Evolutionary conservation across 176 grass and related monocot genomes (phyloP), one percentile per base, ranked within the genome.

Genomic region (Themeda triandra): DNA sequence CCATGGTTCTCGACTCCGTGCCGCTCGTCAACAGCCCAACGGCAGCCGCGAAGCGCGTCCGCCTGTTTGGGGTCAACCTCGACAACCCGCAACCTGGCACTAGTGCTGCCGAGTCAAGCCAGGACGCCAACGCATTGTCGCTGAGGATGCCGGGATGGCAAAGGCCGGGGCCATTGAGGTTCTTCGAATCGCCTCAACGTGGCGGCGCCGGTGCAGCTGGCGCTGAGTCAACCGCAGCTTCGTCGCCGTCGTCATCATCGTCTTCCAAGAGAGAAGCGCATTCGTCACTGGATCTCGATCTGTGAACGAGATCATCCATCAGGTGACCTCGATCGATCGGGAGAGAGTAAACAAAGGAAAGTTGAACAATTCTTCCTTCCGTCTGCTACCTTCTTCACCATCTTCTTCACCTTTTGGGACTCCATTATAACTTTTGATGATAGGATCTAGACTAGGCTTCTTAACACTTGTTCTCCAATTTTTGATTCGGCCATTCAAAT

Each of bases 221-320:
- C 11, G 53, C 49, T 6, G 92, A 84, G 27, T 87, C 82, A 9
- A 84, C 91, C 7, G 83, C 84, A 3, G 87, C 84, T 25, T 83
- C 83, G 7, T 89, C 87, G 23, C 89, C 87, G 3, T 96, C 89
- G 1, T 77, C 93, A 1, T 94, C 96, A 15, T 92, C 91, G 17
- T 92, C 93, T 13, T 86, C 96, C 29, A 90, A 84, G 69, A 86
- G 87, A 82, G 97, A 92, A 83, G 89, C 77, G 14, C 93, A 92
- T 71, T 92, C 93, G 33, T 92, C 97, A 14, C 86, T 99, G 88
- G 92, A 99, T 94, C 97, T 92, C 81, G 97, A 99, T 93, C 91
- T 96, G 86, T 99, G 86, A 94, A 56, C 15, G 4, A 10, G 51
- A 60, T 58, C 58, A 42, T 53, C 66, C 17, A 63, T 32, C 62